Base-by-base conservation (phyloP, 2,329 filamentous ascomycete genomes). In the Penicillium sp. region DNA sequence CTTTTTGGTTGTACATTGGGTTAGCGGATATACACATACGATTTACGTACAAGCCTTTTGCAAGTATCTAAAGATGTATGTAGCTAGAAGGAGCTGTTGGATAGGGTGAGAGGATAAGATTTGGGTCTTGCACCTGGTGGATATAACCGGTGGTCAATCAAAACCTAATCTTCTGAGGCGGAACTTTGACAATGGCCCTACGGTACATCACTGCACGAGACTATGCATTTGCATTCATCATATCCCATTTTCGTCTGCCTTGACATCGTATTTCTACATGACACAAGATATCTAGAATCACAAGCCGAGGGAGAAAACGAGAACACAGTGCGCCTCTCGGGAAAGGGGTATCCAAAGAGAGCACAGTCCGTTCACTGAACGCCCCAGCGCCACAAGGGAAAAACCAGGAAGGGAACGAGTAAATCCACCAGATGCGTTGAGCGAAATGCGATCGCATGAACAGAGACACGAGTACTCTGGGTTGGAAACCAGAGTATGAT, bases 221-320 rank as follows among this genome's bases (percentile, higher is more conserved):
- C 56, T 64, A 62, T 67, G 28, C 59, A 59, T 62, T 65, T 67
- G 64, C 62, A 67, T 67, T 68, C 63, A 55, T 68, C 64, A 65
- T 66, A 45, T 63, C 56, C 45, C 62, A 65, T 63, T 57, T 63
- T 59, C 63, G 55, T 67, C 59, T 65, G 62, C 57, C 62, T 57
- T 60, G 54, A 62, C 55, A 59, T 63, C 67, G 48, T 75, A 74
- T 60, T 76, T 71, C 69, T 76, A 76, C 72, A 74, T 65, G 62
- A 63, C 67, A 64, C 56, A 64, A 47, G 47, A 62, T 28, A 50
- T 65, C 63, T 64, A 67, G 43, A 59, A 59, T 55, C 57, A 63
- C 47, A 59, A 55, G 56, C 56, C 55, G 55, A 58, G 41, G 35
- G 47, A 34, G 15, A 17, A 51, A 55, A 62, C 17, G 17, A 15